phyloP scores from a whole-genome alignment of 2,329 filamentous ascomycete species.

The Phialemoniopsis sp. region DNA sequence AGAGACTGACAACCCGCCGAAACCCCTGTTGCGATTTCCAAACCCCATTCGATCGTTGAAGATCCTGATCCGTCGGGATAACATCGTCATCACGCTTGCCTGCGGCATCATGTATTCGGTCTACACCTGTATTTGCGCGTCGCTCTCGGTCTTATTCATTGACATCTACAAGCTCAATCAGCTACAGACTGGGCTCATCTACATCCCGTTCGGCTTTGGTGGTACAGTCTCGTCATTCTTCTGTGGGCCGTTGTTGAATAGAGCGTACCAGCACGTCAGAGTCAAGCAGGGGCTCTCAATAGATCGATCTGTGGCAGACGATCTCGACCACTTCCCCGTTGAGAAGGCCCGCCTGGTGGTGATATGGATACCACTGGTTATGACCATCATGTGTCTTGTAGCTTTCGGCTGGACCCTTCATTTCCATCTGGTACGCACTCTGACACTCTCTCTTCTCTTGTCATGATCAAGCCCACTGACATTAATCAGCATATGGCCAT shows the following conservation, averaged over 20 bases:
- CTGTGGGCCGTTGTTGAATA: slow-evolving; percentile 2
- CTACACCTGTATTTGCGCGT: slow-evolving; percentile 15
- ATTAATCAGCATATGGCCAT: slow-evolving; percentile 9
- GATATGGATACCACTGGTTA: slow-evolving; percentile 7
- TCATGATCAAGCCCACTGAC: no score
- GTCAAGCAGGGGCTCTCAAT: slow-evolving; percentile 9
- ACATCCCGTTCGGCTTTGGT: slow-evolving; percentile 16
- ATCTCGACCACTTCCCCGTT: slow-evolving; percentile 11
- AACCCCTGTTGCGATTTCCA: slow-evolving; percentile 3
- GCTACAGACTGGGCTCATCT: slow-evolving; percentile 16
- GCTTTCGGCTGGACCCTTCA: slow-evolving; percentile 11
- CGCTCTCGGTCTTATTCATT: slow-evolving; percentile 15
- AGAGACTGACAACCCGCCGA: slow-evolving; percentile 2
- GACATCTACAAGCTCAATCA: slow-evolving; percentile 15
- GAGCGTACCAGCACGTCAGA: slow-evolving; percentile 10
- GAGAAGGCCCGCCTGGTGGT: slow-evolving; percentile 7
- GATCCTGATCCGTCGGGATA: slow-evolving; percentile 10
- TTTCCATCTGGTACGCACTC: slow-evolving; percentile 8
- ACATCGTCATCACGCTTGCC: slow-evolving; percentile 11
- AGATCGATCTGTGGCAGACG: slow-evolving; percentile 9
- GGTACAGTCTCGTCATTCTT: slow-evolving; percentile 14
- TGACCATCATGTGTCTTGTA: slow-evolving; percentile 3
- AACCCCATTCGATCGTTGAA: slow-evolving; percentile 8
- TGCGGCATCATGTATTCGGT: slow-evolving; percentile 12
- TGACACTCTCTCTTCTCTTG: no score